Percentiles rank a stretch among this genome's conserved stretches.
Conservation (phyloP, 768 basidiomycete genomes). For the Lentinus tigrinus region DNA sequence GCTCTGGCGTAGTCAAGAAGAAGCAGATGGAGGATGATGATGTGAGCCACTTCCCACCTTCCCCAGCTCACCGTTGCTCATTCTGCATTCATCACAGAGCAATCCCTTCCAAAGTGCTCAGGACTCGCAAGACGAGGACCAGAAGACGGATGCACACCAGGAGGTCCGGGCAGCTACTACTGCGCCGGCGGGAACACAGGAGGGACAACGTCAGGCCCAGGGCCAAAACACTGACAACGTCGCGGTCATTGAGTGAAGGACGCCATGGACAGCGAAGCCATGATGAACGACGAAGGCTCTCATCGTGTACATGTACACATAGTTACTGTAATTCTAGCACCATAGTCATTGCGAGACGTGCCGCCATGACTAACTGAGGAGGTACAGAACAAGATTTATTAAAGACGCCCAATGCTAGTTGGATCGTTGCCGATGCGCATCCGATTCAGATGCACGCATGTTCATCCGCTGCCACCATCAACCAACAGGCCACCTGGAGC, state of each 20-base stretch:
- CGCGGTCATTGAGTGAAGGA: constrained; percentile 14
- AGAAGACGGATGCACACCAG: constrained; percentile 9
- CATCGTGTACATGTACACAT: too few relatives aligned
- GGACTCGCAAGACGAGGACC: neutral
- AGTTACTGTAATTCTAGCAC: too few relatives aligned
- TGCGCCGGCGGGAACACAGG: constrained; percentile 25
- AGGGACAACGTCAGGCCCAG: constrained; percentile 18
- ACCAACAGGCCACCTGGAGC: too few relatives aligned
- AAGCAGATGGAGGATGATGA: constrained; percentile 33
- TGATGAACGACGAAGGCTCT: too few relatives aligned
- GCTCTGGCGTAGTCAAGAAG: constrained; percentile 40
- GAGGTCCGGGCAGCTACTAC: constrained; percentile 26
- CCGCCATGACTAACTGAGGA: too few relatives aligned
- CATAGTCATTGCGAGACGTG: too few relatives aligned
- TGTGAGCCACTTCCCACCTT: neutral
- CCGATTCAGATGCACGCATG: too few relatives aligned
- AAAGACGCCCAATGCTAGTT: too few relatives aligned
- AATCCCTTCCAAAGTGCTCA: neutral
- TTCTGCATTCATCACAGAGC: neutral
- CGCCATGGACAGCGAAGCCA: neutral
- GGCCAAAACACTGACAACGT: constrained; percentile 13
- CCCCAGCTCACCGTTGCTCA: neutral
- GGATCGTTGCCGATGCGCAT: too few relatives aligned
- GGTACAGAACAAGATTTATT: too few relatives aligned
- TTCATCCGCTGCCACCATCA: too few relatives aligned